Conservation (phyloP, 768 basidiomycete species). For the Amanita rimosa region DNA sequence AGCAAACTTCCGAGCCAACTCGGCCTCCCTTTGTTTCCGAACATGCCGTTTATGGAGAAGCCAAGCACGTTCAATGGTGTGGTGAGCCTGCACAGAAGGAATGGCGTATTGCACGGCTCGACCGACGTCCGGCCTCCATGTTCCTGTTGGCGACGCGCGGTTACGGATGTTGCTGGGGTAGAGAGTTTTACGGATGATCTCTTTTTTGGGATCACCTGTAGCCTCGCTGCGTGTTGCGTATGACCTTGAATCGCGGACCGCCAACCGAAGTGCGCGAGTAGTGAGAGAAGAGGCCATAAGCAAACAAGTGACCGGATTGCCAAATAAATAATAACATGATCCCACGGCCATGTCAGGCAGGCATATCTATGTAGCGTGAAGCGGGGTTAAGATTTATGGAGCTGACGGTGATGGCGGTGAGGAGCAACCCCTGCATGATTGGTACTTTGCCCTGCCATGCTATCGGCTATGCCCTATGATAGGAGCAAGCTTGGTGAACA, state of each 20-base stretch:
- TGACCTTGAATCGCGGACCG: conserved; percentile 22
- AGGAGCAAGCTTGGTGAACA: background rate
- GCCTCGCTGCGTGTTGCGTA: conserved; percentile 35
- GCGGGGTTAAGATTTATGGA: background rate
- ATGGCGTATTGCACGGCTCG: conserved; percentile 74
- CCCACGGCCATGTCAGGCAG: conserved; percentile 1
- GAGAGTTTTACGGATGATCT: conserved; percentile 66
- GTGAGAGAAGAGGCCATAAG: conserved; percentile 30
- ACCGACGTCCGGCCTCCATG: conserved; percentile 75
- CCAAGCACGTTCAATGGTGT: conserved; percentile 90
- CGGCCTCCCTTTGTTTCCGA: conserved; percentile 56
- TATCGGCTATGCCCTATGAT: background rate
- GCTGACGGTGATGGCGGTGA: too few relatives aligned
- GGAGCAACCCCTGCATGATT: background rate
- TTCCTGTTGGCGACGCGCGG: conserved; percentile 64
- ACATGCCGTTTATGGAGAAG: conserved; percentile 66
- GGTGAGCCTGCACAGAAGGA: conserved; percentile 80
- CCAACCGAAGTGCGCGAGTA: conserved; percentile 18
- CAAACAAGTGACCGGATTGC: conserved; percentile 1
- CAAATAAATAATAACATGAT: background rate
- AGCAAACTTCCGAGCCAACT: conserved; percentile 66
- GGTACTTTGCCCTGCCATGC: background rate
- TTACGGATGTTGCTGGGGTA: conserved; percentile 72
- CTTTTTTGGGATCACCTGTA: conserved; percentile 47
- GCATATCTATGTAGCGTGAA: too few relatives aligned